Base-by-base conservation (phyloP, 1,284 basidiomycete genomes). In the Boletus albobrunnescens region DNA sequence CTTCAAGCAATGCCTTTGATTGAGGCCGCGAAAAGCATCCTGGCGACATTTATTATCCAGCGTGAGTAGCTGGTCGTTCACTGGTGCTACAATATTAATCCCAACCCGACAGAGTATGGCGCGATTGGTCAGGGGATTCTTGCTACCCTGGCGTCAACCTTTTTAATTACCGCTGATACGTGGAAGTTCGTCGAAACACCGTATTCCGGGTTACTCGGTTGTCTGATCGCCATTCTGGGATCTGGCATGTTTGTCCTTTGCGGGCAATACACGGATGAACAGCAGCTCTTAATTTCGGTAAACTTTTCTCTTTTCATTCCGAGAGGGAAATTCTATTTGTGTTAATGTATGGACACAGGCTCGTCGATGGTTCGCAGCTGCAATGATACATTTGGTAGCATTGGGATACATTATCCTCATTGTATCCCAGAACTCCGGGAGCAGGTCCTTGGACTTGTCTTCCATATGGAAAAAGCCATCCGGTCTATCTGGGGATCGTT, bases 11-110 rank as follows among this genome's bases (percentile, higher is more conserved):
- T 51, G 9, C 50, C 43, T 36, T 35, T 54, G 17, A 33, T 55
- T 4, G 56, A 60, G 23, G 47, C 50, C 2, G 46, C 24, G 3
- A 63, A 50, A 46, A 52, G 50, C 27, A 40, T 58, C 9, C n/a
- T 41, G 1, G 39, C 44, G 5, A 51, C 56, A 11, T 46, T 46
- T 19, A 35, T 65, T 12, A 56, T 65, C 41, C 46, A 51, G 0
- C 53, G 59, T 62, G 39, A 52, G 64, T 51, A 24, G 28, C 19
- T 30, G 10, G 11, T 33, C 13, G 3, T 41, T 35, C 33, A 13
- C 30, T 16, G 13, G n/a, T 39, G 28, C 6, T 9, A 20, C 12
- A n/a, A 32, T 36, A 22, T 22, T 22, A 6, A 30, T 31, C 20
- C 38, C 13, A 41, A 8, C 9, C 40, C 36, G 17, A 6, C 22